Conservation (phyloP, 2,329 filamentous ascomycete species). For the Fusarium pseudocircinatum region DNA sequence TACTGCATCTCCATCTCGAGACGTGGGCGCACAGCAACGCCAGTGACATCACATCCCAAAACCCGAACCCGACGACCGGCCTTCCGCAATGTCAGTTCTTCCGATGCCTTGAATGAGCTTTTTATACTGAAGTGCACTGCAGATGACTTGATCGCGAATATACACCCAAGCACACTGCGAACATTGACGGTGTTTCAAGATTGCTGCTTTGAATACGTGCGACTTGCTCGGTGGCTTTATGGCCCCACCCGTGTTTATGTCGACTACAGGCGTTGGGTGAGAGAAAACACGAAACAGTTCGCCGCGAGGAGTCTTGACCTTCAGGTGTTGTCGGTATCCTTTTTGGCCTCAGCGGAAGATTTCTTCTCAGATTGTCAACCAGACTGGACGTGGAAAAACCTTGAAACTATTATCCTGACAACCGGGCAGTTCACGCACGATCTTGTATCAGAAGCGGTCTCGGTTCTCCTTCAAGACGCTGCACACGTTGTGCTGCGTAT, state of each 20-base stretch:
- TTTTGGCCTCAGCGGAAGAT: neutral
- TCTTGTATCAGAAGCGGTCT: neutral
- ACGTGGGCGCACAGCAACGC: neutral
- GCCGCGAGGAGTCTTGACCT: neutral
- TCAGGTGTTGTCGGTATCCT: neutral
- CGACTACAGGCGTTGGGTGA: neutral
- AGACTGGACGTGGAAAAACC: neutral
- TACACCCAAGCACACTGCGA: neutral
- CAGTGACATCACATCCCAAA: neutral
- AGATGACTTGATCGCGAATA: neutral
- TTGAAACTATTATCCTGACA: neutral
- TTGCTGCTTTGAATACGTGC: accelerated
- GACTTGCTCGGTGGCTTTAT: accelerated
- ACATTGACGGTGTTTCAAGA: neutral
- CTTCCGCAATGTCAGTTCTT: neutral
- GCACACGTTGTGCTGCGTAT: neutral
- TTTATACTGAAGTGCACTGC: neutral
- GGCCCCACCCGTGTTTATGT: neutral
- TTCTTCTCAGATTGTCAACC: neutral
- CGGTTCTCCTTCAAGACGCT: neutral
- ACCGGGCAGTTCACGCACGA: neutral
- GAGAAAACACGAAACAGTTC: neutral
- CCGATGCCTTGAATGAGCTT: neutral
- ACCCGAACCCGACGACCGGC: neutral
- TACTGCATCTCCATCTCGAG: neutral